Conservation (phyloP, 2,329 filamentous ascomycete species). For the Diaporthe helianthi region DNA sequence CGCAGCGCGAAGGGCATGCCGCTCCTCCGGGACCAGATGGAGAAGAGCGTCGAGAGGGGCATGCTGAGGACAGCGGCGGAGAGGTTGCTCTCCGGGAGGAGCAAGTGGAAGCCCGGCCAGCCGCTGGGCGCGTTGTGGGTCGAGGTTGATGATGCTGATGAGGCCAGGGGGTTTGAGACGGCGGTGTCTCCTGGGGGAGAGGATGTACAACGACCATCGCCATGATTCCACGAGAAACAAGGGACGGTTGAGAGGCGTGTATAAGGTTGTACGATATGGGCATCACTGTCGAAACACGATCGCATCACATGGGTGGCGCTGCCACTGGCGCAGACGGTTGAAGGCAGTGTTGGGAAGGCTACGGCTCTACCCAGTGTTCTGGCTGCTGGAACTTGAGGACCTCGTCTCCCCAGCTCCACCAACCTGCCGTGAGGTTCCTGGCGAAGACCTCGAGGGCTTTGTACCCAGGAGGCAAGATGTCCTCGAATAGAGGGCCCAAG, state of each 20-base stretch:
- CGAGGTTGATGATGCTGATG: slow-evolving; percentile 40
- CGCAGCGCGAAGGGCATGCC: slow-evolving; percentile 12
- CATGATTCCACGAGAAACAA: background rate
- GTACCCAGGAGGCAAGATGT: slow-evolving; percentile 59
- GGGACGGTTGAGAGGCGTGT: slow-evolving; percentile 31
- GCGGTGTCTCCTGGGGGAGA: slow-evolving; percentile 39
- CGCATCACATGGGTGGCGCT: slow-evolving; percentile 1
- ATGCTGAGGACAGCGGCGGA: slow-evolving; percentile 65
- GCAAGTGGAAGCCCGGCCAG: slow-evolving; percentile 63
- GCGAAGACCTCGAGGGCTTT: slow-evolving; percentile 78
- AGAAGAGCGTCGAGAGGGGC: slow-evolving; percentile 48
- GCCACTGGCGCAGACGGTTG: slow-evolving; percentile 2
- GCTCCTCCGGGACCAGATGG: slow-evolving; percentile 43
- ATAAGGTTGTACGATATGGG: slow-evolving; percentile 27
- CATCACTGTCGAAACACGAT: slow-evolving; percentile 10
- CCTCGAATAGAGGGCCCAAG: slow-evolving; percentile 65
- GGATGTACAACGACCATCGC: slow-evolving; percentile 30
- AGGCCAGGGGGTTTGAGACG: slow-evolving; percentile 38
- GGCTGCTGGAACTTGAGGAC: slow-evolving; percentile 72
- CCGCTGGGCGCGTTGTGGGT: slow-evolving; percentile 57
- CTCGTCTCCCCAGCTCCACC: slow-evolving; percentile 83
- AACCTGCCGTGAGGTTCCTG: slow-evolving; percentile 74
- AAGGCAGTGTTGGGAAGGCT: slow-evolving; percentile 35
- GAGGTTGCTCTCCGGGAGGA: slow-evolving; percentile 65
- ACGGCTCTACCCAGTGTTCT: slow-evolving; percentile 53